These are phyloP conservation scores for Pythium angustatum DNA, from an alignment of 352 stramenopile species.

Conservation along the genomic window DNA sequence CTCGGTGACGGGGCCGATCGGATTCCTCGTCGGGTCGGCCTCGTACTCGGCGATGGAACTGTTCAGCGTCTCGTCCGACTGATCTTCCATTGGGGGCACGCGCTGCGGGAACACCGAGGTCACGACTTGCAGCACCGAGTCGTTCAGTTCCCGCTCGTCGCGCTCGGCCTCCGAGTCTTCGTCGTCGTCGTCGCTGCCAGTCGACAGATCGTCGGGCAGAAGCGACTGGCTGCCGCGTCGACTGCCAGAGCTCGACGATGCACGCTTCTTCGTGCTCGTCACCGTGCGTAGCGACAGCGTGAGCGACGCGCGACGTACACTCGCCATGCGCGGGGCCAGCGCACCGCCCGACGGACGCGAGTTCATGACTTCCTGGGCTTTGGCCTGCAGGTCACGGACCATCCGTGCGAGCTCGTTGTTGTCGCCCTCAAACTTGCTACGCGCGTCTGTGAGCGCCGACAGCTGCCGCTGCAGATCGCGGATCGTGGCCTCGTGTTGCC, in stretches of 20 bases:
- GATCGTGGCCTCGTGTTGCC: constrained; percentile 38
- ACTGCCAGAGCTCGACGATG: background rate
- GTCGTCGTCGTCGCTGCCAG: constrained; percentile 44
- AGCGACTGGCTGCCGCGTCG: background rate
- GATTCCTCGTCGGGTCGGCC: constrained; percentile 31
- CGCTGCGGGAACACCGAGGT: constrained; percentile 47
- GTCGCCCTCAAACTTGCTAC: constrained; percentile 50
- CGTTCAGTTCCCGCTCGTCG: constrained; percentile 55
- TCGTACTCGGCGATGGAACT: constrained; percentile 59
- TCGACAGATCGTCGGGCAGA: constrained; percentile 46
- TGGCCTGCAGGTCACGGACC: constrained; percentile 50
- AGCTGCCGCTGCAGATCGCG: constrained; percentile 32
- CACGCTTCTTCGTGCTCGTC: background rate
- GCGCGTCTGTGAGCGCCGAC: constrained; percentile 24
- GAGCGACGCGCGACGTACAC: constrained; percentile 38
- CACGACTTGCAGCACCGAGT: constrained; percentile 50
- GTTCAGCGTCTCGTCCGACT: constrained; percentile 43
- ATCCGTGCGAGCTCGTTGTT: constrained; percentile 54
- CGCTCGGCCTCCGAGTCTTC: constrained; percentile 38
- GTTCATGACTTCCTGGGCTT: constrained; percentile 33
- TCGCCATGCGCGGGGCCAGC: background rate
- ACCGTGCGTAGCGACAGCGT: constrained; percentile 34
- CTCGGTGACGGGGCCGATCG: constrained; percentile 15
- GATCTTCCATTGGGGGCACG: constrained; percentile 21
- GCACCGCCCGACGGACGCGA: background rate